Conservation (phyloP, 2,329 filamentous ascomycete genomes). For the Claviceps quebecensis region DNA sequence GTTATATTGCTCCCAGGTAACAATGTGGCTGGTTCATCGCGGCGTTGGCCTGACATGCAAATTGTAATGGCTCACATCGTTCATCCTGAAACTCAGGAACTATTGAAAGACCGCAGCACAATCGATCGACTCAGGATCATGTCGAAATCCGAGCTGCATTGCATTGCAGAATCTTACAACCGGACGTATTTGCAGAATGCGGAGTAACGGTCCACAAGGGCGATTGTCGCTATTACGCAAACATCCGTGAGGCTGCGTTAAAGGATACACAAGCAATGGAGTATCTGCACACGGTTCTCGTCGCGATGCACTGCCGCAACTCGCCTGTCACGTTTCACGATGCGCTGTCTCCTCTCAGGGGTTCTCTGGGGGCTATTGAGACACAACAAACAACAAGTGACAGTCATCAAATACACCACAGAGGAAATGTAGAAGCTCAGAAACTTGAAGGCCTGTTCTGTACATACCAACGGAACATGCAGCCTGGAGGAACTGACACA, state of each 20-base stretch:
- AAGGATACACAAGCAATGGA: not conserved
- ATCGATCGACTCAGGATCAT: not conserved
- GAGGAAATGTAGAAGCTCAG: no score
- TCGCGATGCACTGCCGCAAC: not conserved
- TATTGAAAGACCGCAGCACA: not conserved
- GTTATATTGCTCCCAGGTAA: not conserved
- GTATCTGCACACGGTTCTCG: not conserved
- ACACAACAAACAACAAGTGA: not conserved
- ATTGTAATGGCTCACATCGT: not conserved
- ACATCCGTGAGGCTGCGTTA: not conserved
- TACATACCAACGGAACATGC: no score
- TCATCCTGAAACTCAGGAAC: not conserved
- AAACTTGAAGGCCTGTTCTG: no score
- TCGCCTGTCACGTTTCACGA: constrained; percentile 3
- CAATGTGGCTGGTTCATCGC: not conserved
- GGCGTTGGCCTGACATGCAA: not conserved
- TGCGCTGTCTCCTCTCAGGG: not conserved
- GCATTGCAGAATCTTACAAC: not conserved
- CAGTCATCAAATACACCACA: no score
- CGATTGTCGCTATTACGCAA: not conserved
- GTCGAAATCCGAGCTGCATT: not conserved
- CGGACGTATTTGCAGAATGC: not conserved
- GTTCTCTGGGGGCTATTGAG: not conserved
- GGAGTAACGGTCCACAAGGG: constrained; percentile 1
- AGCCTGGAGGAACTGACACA: not conserved